Percentiles rank a stretch among this genome's conserved stretches.
These are phyloP conservation scores for Pestalotiopsis sp. DNA, from an alignment of 2,329 filamentous ascomycete genomes.

Conservation along the genomic window DNA sequence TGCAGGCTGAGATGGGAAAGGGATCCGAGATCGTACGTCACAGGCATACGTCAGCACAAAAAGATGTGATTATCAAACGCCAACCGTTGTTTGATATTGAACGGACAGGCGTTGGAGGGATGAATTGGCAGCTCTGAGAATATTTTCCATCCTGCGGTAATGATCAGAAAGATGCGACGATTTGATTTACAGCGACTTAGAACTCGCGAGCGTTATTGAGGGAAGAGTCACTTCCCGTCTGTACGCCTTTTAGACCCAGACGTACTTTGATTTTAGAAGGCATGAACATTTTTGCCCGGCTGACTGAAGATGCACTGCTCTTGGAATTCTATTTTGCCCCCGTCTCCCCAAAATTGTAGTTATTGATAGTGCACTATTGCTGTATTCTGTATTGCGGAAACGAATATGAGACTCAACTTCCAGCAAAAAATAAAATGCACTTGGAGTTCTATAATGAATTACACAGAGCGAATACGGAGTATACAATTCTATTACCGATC, in stretches of 20 bases:
- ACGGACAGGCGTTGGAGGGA: not conserved
- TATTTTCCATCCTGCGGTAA: not conserved
- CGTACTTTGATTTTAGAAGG: not conserved
- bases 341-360: no score
- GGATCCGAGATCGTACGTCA: not conserved
- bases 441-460: no score
- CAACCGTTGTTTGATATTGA: not conserved
- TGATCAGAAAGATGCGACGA: not conserved
- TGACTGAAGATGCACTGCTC: not conserved
- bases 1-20: not conserved
- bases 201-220: not conserved
- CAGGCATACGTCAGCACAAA: not conserved
- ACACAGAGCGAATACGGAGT: not conserved
- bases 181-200: constrained; percentile 6
- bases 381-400: no score
- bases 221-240: not conserved
- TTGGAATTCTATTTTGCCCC: not conserved
- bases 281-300: not conserved
- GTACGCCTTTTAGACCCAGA: not conserved
- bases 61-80: not conserved
- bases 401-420: no score
- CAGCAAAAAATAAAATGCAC: no score
- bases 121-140: not conserved
- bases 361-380: no score
- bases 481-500: not conserved